Base-by-base conservation (phyloP, 306 rosid genomes). In the Amphicarpaea edgeworthii region DNA sequence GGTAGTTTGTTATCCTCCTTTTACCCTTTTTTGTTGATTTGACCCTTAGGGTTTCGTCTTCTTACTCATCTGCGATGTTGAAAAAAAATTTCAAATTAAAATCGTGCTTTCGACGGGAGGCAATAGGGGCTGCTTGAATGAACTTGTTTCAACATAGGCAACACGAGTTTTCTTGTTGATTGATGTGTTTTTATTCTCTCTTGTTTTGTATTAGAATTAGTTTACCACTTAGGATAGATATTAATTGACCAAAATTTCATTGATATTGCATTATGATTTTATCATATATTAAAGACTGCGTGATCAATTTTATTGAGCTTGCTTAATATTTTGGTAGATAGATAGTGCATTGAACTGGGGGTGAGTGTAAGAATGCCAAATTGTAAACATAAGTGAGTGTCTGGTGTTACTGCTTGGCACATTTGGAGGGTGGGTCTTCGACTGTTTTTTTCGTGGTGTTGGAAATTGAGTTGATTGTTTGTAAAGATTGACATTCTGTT, bases 41-140 rank as follows among this genome's bases (percentile, higher is more conserved):
- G 70, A 68, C 73, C 58, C 49, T 67, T 85, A 84, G 85, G 87
- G 88, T 82, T 85, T 82, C 72, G 4, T 47, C 61, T 68, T 71
- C 74, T 66, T 75, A 51, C 73, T 68, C 34, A 0, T 49, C 17
- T 9, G 14, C 34, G 0, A 57, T 1, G 14, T 34, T 46, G 12
- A 16, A 38, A 21, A 10, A 17, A 34, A 32, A 38, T 72, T 72
- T 32, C 6, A 42, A 20, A 69, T 72, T 42, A 17, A 50, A n/a
- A 46, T 60, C 42, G 28, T 61, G 53, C 50, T 51, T 38, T 62
- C 32, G 32, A 64, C 76, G 55, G 72, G 46, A 76, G 49, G 21
- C 3, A 76, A 63, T 51, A 28, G 24, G 47, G 64, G 76, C 12
- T 84, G 15, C 78, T 47, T 81, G 72, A 77, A 59, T 67, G 59